Evolutionary conservation across 768 basidiomycete species (phyloP).

Genomic region (Lyophyllum shimeji): DNA sequence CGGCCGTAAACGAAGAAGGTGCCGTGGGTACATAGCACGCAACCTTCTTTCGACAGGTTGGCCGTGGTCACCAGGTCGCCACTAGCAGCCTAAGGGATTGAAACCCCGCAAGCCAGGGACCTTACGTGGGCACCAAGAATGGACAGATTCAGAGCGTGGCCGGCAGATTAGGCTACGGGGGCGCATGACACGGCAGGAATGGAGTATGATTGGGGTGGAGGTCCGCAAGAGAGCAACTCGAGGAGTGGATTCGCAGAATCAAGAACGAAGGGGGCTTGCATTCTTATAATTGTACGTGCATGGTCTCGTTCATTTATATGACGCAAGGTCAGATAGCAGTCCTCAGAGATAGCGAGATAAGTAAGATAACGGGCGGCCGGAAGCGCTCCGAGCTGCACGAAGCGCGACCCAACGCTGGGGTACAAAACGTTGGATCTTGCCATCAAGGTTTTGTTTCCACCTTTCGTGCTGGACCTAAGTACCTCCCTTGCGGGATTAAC

Average conservation of each 20-base stretch:
- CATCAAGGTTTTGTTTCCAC: neutral
- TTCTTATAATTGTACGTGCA: neutral
- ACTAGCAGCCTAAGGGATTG: neutral
- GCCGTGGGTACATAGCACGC: slow-evolving; percentile 4
- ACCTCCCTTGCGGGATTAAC: neutral
- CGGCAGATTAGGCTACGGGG: neutral
- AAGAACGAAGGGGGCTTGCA: neutral
- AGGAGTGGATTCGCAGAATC: neutral
- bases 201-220: no score
- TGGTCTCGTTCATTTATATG: neutral
- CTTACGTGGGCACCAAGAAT: neutral
- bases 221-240: neutral
- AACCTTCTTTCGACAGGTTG: neutral
- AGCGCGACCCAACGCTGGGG: no score
- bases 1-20: neutral
- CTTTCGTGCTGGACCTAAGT: no score
- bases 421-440: neutral
- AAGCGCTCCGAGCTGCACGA: neutral
- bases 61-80: slow-evolving; percentile 3
- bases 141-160: neutral
- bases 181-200: neutral
- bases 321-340: slow-evolving; percentile 3
- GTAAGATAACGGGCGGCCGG: neutral
- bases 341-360: slow-evolving; percentile 1
- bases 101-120: neutral